Evolutionary conservation across 176 grass and related monocot species (phyloP), one percentile per base, ranked within the genome.

Genomic region (Oryza brachyantha): DNA sequence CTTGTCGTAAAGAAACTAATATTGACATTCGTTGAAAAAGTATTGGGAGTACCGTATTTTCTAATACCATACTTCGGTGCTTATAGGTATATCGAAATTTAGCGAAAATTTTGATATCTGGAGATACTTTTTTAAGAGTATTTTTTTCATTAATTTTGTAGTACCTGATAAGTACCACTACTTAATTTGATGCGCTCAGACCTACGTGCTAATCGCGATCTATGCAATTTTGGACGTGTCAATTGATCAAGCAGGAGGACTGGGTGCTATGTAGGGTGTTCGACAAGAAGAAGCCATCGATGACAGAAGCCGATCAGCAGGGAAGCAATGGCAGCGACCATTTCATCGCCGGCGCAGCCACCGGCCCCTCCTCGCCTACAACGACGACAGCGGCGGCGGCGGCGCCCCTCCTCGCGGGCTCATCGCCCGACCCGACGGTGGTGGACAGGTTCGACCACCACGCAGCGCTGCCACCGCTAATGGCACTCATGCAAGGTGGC

Each of bases 261-360:
- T 94, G 92, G 92, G 86, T 94, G 37, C 76, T 94, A 8, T 91
- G 92, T 32, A 85, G 88, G 46, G 92, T 94, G 59, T 89, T 91
- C 55, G 37, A 94, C 83, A 94, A 91, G 72, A 70, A 9, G 11
- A 86, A 86, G 69, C 65, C 61, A 26, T 67, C 70, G 19, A 57
- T 3, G 8, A 24, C n/a, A 40, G 78, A 83, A 35, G 12, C 25
- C 4, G 72, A n/a, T n/a, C n/a, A 75, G 66, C 64, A 81, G 7
- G 55, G 60, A 3, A 27, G 62, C 19, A n/a, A 8, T 45, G 36
- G 48, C 6, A 61, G 35, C 13, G 42, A 62, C 13, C 7, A 10
- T 26, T 29, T 29, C 29, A 10, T 60, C 59, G 21, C 25, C 76
- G 28, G 59, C 31, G 5, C 35, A 22, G 39, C 41, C n/a, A 3